Evolutionary conservation across 2,329 filamentous ascomycete species (phyloP), one percentile per base, ranked within the genome.

Genomic region (Leptographium procerum): DNA sequence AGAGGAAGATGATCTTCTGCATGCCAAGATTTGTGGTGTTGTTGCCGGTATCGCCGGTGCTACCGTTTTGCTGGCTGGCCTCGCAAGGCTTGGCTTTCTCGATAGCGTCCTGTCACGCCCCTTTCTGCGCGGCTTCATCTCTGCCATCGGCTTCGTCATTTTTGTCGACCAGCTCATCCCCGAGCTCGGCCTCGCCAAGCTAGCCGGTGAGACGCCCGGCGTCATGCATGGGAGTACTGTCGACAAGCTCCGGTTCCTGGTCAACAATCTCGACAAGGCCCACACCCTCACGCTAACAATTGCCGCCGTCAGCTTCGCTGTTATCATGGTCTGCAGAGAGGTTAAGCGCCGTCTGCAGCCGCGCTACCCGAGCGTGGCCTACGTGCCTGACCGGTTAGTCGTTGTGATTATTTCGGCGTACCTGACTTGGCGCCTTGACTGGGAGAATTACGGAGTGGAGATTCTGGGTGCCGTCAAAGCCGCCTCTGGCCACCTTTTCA

Each of bases 141-240:
- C 89, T 59, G 94, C 94, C 55, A 95, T 99, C 69, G 94, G 94
- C 54, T 89, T 96, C 58, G 91, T 97, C 63, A 97, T 99, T 68
- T 84, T 95, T 45, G 89, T 97, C 40, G 94, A 97, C 70, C 94
- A 99, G 72, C 75, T 96, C 51, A 88, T 96, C 57, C 91, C 92
- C 0, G 91, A 97, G 71, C 80, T 95, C 66, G 94, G 94, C 0
- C 78, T 99, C 26, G 79, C 78, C 43, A 74, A 78, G 1, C 72
- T 84, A 22, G 89, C 91, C 0, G 83, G 82, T 56, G 73, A 86
- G 19, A 68, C 71, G 2, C 75, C 76, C 2, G 79, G 81, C n/a
- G 82, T 91, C 2, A 82, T 82, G 50, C 92, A 97, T 67, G 90
- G 89, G 19, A 96, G 89, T 69, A 91, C 87, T 56, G 78, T 94